phyloP scores from a whole-genome alignment of 176 grass and related monocot species.

The Musa troglodytarum region DNA sequence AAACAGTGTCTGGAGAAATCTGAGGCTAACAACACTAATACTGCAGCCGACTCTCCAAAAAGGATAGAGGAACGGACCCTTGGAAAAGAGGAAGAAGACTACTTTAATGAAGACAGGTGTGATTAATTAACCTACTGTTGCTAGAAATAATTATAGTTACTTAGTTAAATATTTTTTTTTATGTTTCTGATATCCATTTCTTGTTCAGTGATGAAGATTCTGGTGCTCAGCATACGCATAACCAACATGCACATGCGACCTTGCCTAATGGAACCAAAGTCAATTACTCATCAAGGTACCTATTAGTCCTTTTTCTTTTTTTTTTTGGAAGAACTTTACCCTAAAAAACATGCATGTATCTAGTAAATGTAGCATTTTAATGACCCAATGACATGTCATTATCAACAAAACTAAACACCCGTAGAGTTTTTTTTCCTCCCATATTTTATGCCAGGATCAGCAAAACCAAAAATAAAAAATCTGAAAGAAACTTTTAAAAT shows the following conservation, averaged over 20 bases:
- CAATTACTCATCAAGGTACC: conserved; percentile 43
- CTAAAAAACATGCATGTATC: no score
- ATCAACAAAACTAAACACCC: no score
- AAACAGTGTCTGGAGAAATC: conserved; percentile 18
- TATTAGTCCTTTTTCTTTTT: neutral
- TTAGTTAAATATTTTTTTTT: no score
- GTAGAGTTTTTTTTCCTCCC: no score
- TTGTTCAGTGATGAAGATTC: conserved; percentile 52
- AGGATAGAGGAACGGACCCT: conserved; percentile 43
- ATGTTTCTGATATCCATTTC: neutral
- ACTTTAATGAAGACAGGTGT: conserved; percentile 64
- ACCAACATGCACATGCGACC: conserved; percentile 36
- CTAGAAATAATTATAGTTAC: neutral
- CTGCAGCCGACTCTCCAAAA: conserved; percentile 37
- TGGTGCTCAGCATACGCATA: conserved; percentile 22
- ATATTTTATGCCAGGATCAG: no score
- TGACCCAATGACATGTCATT: no score
- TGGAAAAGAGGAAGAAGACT: conserved; percentile 62
- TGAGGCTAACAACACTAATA: conserved; percentile 29
- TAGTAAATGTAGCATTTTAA: no score
- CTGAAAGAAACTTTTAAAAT: neutral
- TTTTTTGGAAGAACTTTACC: neutral
- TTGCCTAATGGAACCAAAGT: conserved; percentile 56
- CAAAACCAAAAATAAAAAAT: no score
- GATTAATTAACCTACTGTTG: neutral